Conservation (phyloP, 1,284 basidiomycete species). For the Stereum hirsutum region DNA sequence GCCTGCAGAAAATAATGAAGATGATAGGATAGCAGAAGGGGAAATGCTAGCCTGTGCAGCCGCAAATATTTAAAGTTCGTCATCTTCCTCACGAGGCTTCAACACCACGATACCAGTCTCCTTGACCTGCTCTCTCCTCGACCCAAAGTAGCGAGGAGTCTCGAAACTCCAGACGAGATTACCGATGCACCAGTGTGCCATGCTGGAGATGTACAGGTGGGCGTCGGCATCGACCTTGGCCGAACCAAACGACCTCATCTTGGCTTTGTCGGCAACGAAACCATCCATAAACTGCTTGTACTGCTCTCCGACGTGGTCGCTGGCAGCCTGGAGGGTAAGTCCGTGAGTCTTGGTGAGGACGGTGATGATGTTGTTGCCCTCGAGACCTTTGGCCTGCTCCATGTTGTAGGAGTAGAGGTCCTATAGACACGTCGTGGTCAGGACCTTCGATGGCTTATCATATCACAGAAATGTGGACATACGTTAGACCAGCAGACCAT, state of each 20-base stretch:
- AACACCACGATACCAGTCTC: slow-evolving; percentile 12
- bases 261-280: slow-evolving; percentile 19
- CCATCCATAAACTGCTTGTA: slow-evolving; percentile 21
- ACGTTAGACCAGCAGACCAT: slow-evolving; percentile 36
- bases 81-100: slow-evolving; percentile 12
- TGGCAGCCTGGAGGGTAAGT: slow-evolving; percentile 26
- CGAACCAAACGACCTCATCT: slow-evolving; percentile 22
- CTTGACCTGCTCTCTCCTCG: slow-evolving; percentile 13
- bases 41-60: no score
- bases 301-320: slow-evolving; percentile 23
- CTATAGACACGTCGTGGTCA: slow-evolving; percentile 14
- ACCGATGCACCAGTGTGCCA: slow-evolving; percentile 28
- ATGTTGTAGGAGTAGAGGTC: slow-evolving; percentile 35
- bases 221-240: slow-evolving; percentile 21
- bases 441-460: not conserved
- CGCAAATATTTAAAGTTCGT: no score
- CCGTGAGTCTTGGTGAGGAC: slow-evolving; percentile 26
- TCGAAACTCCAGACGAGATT: slow-evolving; percentile 32
- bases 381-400: slow-evolving; percentile 27
- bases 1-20: no score
- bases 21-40: no score
- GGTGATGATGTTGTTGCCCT: slow-evolving; percentile 30
- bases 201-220: slow-evolving; percentile 21
- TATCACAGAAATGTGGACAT: slow-evolving; percentile 9
- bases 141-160: slow-evolving; percentile 23